Conservation (phyloP, 179 eudicot species). For the Pouteria campechiana region DNA sequence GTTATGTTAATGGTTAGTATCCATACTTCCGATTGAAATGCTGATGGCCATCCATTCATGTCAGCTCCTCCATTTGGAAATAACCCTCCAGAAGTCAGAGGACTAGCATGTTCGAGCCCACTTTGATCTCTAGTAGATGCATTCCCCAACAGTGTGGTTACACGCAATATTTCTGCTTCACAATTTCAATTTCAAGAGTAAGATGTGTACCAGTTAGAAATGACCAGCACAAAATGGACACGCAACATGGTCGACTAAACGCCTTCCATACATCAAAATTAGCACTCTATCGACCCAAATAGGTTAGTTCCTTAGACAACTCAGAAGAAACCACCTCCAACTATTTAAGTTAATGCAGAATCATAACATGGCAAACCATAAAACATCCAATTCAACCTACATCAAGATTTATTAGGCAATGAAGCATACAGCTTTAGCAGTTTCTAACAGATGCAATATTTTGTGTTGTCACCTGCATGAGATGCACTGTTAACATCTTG, state of each 20-base stretch:
- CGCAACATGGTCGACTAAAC: slow-evolving; percentile 19
- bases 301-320: no score
- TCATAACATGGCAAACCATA: no score
- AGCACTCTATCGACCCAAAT: no score
- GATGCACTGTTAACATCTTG: no score
- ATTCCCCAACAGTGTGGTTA: slow-evolving; percentile 97
- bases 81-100: slow-evolving; percentile 95
- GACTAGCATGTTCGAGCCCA: slow-evolving; percentile 98
- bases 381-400: no score
- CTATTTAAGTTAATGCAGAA: no score
- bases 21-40: slow-evolving; percentile 99
- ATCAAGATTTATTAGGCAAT: no score
- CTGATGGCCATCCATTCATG: slow-evolving; percentile 96
- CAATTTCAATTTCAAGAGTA: slow-evolving; percentile 92
- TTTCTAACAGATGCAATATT: no score
- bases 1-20: slow-evolving; percentile 98
- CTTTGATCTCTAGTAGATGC: slow-evolving; percentile 97
- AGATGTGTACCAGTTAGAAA: slow-evolving; percentile 96
- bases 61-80: slow-evolving; percentile 86
- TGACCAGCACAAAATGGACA: slow-evolving; percentile 62
- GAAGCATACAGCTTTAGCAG: no score
- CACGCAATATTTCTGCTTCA: slow-evolving; percentile 99
- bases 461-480: no score
- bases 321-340: no score
- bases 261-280: no score